A percentile compares a stretch with the other conserved stretches of the same genome.
Conservation (phyloP, 1,284 basidiomycete species). For the Cyathus pygmaeus region DNA sequence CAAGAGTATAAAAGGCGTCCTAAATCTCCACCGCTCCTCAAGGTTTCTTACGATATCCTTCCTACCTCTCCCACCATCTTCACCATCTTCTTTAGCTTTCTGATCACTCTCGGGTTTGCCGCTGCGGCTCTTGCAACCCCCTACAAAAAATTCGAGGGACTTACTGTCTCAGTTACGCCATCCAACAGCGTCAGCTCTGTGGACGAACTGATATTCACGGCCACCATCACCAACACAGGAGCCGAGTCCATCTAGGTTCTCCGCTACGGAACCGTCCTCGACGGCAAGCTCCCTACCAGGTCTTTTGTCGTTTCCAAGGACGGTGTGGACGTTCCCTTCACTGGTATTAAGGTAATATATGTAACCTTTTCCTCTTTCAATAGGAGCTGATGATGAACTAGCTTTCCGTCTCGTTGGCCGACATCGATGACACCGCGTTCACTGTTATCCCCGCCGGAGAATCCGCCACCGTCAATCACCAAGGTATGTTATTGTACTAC, state of each 20-base stretch:
- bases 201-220: slow-evolving; percentile 50
- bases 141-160: slow-evolving; percentile 37
- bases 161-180: slow-evolving; percentile 43
- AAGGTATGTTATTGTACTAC: slow-evolving; percentile 33
- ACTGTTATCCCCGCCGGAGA: slow-evolving; percentile 51
- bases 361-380: neutral
- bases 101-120: slow-evolving; percentile 37
- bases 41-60: neutral
- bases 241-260: slow-evolving; percentile 50
- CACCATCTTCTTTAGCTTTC: slow-evolving; percentile 22
- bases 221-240: slow-evolving; percentile 50
- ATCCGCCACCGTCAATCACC: slow-evolving; percentile 49
- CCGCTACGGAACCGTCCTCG: slow-evolving; percentile 56
- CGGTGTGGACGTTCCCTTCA: slow-evolving; percentile 50
- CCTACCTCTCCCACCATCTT: neutral
- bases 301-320: slow-evolving; percentile 56
- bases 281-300: slow-evolving; percentile 52
- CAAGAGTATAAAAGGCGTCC: neutral
- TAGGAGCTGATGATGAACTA: slow-evolving; percentile 9
- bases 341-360: slow-evolving; percentile 50
- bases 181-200: slow-evolving; percentile 44
- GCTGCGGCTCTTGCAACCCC: slow-evolving; percentile 40
- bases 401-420: slow-evolving; percentile 47
- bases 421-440: slow-evolving; percentile 51
- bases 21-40: neutral